Conservation (phyloP, 2,329 filamentous ascomycete genomes). For the Pseudocercospora cruenta region DNA sequence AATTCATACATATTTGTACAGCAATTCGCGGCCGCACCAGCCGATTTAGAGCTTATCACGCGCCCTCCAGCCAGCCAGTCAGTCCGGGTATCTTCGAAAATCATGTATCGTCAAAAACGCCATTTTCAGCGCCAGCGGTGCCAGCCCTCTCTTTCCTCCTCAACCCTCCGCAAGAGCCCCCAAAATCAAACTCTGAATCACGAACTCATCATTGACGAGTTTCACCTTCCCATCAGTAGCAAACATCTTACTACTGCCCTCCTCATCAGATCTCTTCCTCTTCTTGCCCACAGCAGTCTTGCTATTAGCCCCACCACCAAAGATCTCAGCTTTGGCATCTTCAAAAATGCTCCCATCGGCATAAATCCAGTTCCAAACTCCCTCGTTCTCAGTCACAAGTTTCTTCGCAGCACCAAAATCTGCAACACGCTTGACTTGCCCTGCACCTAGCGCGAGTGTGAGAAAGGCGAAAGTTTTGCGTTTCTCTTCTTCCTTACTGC, state of each 20-base stretch:
- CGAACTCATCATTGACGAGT: constrained; percentile 80
- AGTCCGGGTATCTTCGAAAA: not conserved
- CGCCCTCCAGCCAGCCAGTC: not conserved
- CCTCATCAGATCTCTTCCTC: constrained; percentile 43
- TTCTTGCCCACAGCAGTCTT: constrained; percentile 41
- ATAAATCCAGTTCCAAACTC: constrained; percentile 76
- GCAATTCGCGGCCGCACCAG: not conserved
- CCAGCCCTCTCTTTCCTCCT: not conserved
- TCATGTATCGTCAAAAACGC: not conserved
- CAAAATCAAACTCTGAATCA: constrained; percentile 90
- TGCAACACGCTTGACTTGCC: constrained; percentile 65
- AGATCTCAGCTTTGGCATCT: constrained; percentile 55
- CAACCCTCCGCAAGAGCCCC: constrained; percentile 70
- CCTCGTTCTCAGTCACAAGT: constrained; percentile 57
- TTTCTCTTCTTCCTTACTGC: constrained; percentile 60
- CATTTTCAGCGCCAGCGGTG: not conserved
- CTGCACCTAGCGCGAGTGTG: constrained; percentile 75
- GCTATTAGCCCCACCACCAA: constrained; percentile 32
- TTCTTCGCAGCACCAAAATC: constrained; percentile 68
- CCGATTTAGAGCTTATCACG: not conserved
- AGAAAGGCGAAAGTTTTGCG: constrained; percentile 79
- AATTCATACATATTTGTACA: constrained; percentile 15
- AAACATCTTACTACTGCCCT: constrained; percentile 31
- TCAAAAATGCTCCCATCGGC: constrained; percentile 67
- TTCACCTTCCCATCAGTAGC: constrained; percentile 57